Base-by-base conservation (phyloP, 179 eudicot species). In the Spinacia oleracea region DNA sequence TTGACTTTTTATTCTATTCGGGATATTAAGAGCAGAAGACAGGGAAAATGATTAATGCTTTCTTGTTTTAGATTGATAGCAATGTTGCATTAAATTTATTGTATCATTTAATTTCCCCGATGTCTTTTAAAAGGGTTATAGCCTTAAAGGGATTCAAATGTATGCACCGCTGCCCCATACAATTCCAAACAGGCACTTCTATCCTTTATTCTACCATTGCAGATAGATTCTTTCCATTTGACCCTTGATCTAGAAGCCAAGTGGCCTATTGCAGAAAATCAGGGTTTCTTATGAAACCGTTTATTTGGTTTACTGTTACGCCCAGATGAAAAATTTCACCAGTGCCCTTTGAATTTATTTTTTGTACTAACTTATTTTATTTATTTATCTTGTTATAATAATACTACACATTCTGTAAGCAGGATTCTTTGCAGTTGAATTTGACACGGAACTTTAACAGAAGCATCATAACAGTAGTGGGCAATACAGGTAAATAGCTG, bases 401-500 rank as follows among this genome's bases (percentile, higher is more conserved):
- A 14, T 55, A 20, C 58, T 76, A 59, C 71, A 46, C 42, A 31
- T 65, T 35, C 21, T 79, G 8, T 5, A 8, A 34, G 78, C 85
- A 87, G 87, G 84, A 85, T 25, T 69, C 83, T 32, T 72, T 87
- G 86, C 90, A 85, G 85, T 81, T 93, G 73, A 85, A 89, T 81
- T 78, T 92, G 77, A 89, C 93, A 9, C 82, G 71, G 45, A 83
- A 68, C 48, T 81, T 82, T 50, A 86, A 85, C 80, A 81, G 80
- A 83, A 83, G 85, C 77, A 77, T 85, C 83, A 79, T 93, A 53
- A 89, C 95, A 60, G 48, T 92, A 46, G 83, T 90, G 71, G 98
- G 98, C 27, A 93, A 93, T 79, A 84, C 96, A 83, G 92, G 94
- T 90, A 85, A 34, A 9, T 46, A 2, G 25, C 29, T 25, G 9